These are phyloP conservation scores for Symbiodinium natans DNA, from an alignment of 73 alveolate species.

Conservation along the genomic window DNA sequence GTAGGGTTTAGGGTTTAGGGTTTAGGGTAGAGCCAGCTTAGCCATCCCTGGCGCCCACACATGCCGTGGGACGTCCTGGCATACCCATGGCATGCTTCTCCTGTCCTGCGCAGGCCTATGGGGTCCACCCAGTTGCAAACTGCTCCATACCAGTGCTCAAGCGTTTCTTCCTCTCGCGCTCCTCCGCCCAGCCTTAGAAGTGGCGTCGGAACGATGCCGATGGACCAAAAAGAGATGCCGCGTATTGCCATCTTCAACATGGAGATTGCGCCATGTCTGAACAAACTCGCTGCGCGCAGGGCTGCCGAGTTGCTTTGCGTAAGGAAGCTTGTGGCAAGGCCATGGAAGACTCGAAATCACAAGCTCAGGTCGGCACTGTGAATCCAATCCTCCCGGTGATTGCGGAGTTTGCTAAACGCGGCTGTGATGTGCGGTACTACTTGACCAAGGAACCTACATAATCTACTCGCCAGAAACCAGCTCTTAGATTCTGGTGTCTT, in stretches of 20 bases:
- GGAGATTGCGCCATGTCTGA: constrained; percentile 43
- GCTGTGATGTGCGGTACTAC: constrained; percentile 90
- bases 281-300: background rate
- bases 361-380: constrained; percentile 71
- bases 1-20: background rate
- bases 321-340: background rate
- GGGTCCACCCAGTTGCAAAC: too few relatives aligned
- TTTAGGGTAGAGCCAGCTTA: too few relatives aligned
- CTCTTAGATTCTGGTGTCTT: background rate
- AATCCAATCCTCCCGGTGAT: constrained; percentile 74
- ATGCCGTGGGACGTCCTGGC: too few relatives aligned
- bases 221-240: too few relatives aligned
- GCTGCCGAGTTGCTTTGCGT: background rate
- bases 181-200: too few relatives aligned
- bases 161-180: too few relatives aligned
- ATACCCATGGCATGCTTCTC: background rate
- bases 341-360: background rate
- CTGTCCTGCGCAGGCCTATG: too few relatives aligned
- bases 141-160: too few relatives aligned
- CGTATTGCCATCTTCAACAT: constrained; percentile 58
- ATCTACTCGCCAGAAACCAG: background rate
- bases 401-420: constrained; percentile 21
- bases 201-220: too few relatives aligned
- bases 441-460: background rate
- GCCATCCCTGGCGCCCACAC: too few relatives aligned